These are phyloP conservation scores for Mycosarcoma maydis DNA, from an alignment of 1,284 basidiomycete genomes.

Conservation along the genomic window DNA sequence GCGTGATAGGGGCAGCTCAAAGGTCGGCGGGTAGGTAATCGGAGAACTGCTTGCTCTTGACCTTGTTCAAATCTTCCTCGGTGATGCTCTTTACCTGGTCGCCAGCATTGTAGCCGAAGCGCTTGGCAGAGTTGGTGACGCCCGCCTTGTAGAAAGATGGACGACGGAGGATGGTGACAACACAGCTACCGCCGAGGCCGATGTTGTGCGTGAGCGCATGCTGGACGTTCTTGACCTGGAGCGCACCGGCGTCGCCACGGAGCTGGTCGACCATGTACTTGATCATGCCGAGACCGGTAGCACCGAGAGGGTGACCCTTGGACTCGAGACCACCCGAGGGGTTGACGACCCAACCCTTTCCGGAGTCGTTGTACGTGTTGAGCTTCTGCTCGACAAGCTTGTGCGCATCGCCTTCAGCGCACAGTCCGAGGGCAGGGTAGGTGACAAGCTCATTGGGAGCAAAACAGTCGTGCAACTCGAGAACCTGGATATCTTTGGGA, in stretches of 20 bases:
- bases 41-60: constrained; percentile 57
- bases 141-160: constrained; percentile 57
- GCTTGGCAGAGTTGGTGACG: constrained; percentile 45
- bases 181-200: constrained; percentile 74
- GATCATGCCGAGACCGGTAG: constrained; percentile 86
- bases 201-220: constrained; percentile 84
- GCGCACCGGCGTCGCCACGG: constrained; percentile 62
- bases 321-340: constrained; percentile 84
- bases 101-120: constrained; percentile 60
- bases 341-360: constrained; percentile 82
- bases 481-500: constrained; percentile 80
- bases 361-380: constrained; percentile 75
- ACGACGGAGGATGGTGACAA: constrained; percentile 52
- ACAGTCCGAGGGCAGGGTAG: constrained; percentile 83
- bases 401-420: constrained; percentile 76
- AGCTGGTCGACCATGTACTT: constrained; percentile 80
- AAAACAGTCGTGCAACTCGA: constrained; percentile 87
- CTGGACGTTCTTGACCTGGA: constrained; percentile 78
- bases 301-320: constrained; percentile 81
- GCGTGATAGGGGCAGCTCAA: constrained; percentile 5
- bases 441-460: constrained; percentile 76
- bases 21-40: constrained; percentile 55
- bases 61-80: constrained; percentile 57
- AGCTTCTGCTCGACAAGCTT: constrained; percentile 80
- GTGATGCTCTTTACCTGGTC: constrained; percentile 53